Base-by-base conservation (phyloP, 2,329 filamentous ascomycete genomes). In the Aurifilum marmelostoma region DNA sequence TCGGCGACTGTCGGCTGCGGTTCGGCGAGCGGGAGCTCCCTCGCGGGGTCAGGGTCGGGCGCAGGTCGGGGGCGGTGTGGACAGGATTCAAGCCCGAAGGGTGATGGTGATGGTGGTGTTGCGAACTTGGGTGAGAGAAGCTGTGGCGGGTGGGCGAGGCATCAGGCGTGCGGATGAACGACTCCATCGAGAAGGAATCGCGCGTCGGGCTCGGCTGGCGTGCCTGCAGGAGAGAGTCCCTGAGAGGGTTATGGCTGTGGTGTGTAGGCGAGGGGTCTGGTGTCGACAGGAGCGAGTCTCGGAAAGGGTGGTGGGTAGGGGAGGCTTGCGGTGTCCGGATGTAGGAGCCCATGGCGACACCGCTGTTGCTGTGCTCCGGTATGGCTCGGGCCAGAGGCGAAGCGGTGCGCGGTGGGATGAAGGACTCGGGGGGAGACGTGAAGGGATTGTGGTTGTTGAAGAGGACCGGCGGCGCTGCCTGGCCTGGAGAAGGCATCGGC, bases 401-500 rank as follows among this genome's bases (percentile, higher is more conserved):
- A 4, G 67, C 67, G 39, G 69, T 71, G 32, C 69, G 58, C 32
- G 69, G 63, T 4, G 69, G 69, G 50, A 69, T 64, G 32, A 65
- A 63, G 12, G 65, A 69, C 64, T 71, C 69, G 50, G 69, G 69
- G 12, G 69, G 67, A 18, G 67, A 68, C 12, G 67, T 65, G 67
- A 71, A 71, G 12, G 69, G 69, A 8, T 71, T 71, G 21, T 69
- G 65, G 67, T 59, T 66, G 67, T 67, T 69, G 67, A 71, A 71
- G 43, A 67, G 64, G 21, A 67, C 68, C 4, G 60, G 54, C 8
- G 63, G 58, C 0, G 43, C 29, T 18, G 59, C 65, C 61, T 71
- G 69, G n/a, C 67, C 59, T 14, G 69, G 69, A 8, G 69, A 71
- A 18, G 69, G 69, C 69, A 71, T 67, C 6, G 69, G 69, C 16